Evolutionary conservation across 2,329 filamentous ascomycete genomes (phyloP).

Genomic region (Penicillium sp.): DNA sequence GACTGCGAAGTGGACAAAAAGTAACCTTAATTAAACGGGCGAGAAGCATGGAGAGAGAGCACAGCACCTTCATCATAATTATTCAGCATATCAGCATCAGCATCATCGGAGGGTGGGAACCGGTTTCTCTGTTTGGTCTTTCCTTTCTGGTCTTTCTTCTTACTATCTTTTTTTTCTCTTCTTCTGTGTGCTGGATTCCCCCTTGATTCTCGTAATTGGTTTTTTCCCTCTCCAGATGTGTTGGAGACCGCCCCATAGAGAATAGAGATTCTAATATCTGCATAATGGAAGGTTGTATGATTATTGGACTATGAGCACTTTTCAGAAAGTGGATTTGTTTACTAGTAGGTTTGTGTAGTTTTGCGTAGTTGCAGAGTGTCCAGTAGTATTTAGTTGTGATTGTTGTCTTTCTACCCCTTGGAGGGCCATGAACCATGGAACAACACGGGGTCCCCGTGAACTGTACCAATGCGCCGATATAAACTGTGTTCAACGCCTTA

Average conservation of each 20-base stretch:
- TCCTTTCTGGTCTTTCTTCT: conserved; percentile 22
- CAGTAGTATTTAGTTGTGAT: not conserved
- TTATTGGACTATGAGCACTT: not conserved
- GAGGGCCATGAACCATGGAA: conserved; percentile 9
- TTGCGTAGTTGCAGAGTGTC: not conserved
- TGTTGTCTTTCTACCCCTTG: conserved; percentile 7
- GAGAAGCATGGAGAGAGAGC: conserved; percentile 24
- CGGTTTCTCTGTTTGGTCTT: conserved; percentile 18
- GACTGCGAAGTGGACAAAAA: conserved; percentile 26
- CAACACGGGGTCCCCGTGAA: not conserved
- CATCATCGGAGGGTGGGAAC: conserved; percentile 24
- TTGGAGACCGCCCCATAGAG: conserved; percentile 25
- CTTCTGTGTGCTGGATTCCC: conserved; percentile 28
- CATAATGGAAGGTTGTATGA: conserved; percentile 17
- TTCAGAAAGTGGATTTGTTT: not conserved
- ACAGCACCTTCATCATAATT: conserved; percentile 29
- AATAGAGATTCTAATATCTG: conserved; percentile 34
- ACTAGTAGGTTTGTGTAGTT: not conserved
- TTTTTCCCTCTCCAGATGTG: conserved; percentile 9
- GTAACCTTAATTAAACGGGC: conserved; percentile 26
- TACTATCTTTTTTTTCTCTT: conserved; percentile 7
- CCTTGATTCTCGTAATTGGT: conserved; percentile 26
- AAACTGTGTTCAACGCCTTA: not conserved
- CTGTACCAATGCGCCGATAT: not conserved
- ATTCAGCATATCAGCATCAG: conserved; percentile 34